A percentile compares a stretch with the other conserved stretches of the same genome.
Conservation (phyloP, 2,329 filamentous ascomycete genomes). For the Penicillium sp. region DNA sequence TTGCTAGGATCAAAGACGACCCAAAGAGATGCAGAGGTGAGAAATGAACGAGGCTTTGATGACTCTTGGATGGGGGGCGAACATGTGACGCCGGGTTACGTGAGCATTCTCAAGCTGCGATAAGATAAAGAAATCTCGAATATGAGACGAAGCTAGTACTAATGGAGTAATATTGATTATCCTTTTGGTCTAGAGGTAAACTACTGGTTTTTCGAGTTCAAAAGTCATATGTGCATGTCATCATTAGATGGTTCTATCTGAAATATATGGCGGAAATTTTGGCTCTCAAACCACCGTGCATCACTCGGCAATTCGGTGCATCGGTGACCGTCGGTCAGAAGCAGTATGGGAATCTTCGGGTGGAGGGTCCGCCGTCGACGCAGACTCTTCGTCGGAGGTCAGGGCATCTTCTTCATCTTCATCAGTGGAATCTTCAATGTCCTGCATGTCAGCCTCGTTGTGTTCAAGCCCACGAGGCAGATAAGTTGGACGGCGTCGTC, state of each 20-base stretch:
- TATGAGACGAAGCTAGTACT: too few relatives aligned
- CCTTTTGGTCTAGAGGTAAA: background rate
- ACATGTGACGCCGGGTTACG: conserved; percentile 20
- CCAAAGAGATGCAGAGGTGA: conserved; percentile 2
- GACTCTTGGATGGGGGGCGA: conserved; percentile 5
- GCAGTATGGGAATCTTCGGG: background rate
- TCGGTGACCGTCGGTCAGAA: conserved; percentile 2
- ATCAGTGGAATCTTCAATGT: conserved; percentile 36
- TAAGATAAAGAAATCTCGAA: background rate
- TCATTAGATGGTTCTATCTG: conserved; percentile 4
- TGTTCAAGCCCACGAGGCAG: conserved; percentile 29
- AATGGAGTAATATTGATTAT: too few relatives aligned
- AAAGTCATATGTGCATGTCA: conserved; percentile 8
- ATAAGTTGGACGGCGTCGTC: conserved; percentile 56
- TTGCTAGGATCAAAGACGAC: background rate
- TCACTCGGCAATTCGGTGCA: conserved; percentile 8
- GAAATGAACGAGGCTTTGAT: conserved; percentile 4
- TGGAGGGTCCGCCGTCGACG: background rate
- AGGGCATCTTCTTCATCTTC: conserved; percentile 32
- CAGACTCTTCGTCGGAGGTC: conserved; percentile 27
- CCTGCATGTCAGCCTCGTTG: conserved; percentile 29
- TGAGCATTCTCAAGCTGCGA: conserved; percentile 4
- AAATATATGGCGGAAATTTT: background rate
- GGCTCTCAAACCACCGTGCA: background rate
- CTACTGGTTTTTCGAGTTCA: background rate